Evolutionary conservation across 1,284 basidiomycete species (phyloP).

Genomic region (Ustilago bromivora): DNA sequence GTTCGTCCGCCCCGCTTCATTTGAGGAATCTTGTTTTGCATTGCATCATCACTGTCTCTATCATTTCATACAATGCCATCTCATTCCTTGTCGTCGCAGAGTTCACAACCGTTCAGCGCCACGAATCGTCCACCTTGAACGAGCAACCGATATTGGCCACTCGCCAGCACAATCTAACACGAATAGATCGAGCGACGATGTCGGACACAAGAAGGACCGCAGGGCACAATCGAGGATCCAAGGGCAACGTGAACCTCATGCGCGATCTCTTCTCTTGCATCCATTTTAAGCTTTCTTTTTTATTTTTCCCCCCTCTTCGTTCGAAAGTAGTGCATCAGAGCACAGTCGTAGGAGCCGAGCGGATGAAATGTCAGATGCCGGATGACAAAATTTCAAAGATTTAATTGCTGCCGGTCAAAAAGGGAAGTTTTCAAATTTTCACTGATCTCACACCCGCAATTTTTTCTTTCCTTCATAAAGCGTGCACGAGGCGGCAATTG

Average conservation of each 20-base stretch:
- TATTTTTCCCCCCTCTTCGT: background rate
- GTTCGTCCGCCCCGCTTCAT: background rate
- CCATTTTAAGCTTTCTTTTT: background rate
- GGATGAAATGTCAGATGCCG: background rate
- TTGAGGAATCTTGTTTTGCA: background rate
- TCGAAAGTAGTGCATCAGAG: background rate
- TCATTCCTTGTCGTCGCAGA: background rate
- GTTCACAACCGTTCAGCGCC: background rate
- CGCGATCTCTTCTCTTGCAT: background rate
- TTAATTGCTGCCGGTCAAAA: background rate
- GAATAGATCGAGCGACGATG: background rate
- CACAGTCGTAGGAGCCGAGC: background rate
- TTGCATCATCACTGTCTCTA: slow-evolving; percentile 3
- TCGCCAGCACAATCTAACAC: background rate
- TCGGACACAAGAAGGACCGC: too few relatives aligned
- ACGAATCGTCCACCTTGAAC: background rate
- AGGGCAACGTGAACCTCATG: background rate
- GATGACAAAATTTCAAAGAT: slow-evolving; percentile 5
- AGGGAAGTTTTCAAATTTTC: background rate
- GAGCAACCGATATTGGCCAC: background rate
- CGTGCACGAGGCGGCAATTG: slow-evolving; percentile 2
- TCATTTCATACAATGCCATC: background rate
- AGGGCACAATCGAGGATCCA: too few relatives aligned
- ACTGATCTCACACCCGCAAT: background rate
- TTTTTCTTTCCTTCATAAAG: background rate